These are phyloP conservation scores for Grosmannia huntii DNA, from an alignment of 2,329 filamentous ascomycete genomes.

Conservation along the genomic window DNA sequence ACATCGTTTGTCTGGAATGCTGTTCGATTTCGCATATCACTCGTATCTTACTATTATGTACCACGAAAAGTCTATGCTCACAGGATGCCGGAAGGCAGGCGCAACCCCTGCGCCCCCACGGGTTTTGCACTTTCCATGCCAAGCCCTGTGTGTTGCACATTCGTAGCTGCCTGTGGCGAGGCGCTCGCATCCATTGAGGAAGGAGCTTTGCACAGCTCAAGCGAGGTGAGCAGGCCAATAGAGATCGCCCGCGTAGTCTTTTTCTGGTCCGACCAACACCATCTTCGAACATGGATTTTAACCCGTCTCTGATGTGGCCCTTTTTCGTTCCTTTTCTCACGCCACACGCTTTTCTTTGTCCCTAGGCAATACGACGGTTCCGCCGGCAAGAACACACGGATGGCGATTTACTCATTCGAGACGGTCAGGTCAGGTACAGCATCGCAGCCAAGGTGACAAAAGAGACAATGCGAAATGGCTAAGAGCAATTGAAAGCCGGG, in stretches of 20 bases:
- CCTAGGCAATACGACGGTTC: neutral
- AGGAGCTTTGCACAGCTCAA: neutral
- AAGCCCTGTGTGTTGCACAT: neutral
- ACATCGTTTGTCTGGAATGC: too few relatives aligned
- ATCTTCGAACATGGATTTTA: neutral
- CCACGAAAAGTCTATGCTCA: too few relatives aligned
- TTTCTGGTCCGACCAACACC: neutral
- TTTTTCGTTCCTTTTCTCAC: neutral
- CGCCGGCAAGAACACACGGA: neutral
- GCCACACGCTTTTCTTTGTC: neutral
- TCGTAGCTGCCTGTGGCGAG: neutral
- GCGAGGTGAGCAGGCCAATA: neutral
- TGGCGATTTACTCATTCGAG: neutral
- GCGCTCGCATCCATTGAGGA: neutral
- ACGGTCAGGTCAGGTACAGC: neutral
- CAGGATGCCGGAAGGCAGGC: neutral
- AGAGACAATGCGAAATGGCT: neutral
- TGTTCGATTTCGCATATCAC: neutral
- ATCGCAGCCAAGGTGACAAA: neutral
- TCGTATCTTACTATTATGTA: too few relatives aligned
- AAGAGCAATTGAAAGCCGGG: neutral
- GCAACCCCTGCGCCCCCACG: neutral
- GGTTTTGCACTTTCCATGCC: neutral
- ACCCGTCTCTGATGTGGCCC: neutral
- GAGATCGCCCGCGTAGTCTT: neutral